Evolutionary conservation across 2,329 filamentous ascomycete genomes (phyloP).

Genomic region (Fusarium chaquense): DNA sequence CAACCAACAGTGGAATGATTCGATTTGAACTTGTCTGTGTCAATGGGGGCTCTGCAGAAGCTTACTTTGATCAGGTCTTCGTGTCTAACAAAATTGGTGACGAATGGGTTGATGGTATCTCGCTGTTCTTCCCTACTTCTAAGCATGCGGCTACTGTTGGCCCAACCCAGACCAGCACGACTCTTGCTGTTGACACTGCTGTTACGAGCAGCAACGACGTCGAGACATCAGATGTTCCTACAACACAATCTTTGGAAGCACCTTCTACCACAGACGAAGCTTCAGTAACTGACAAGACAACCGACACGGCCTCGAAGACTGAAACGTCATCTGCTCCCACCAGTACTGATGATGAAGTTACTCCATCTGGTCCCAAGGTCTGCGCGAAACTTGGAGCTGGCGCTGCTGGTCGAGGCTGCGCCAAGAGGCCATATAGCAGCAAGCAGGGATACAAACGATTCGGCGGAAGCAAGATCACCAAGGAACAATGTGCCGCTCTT

Average conservation of each 20-base stretch:
- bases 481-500: slow-evolving; percentile 37
- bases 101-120: slow-evolving; percentile 34
- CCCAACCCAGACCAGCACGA: slow-evolving; percentile 20
- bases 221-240: background rate
- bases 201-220: background rate
- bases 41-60: slow-evolving; percentile 34
- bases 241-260: background rate
- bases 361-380: slow-evolving; percentile 14
- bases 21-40: slow-evolving; percentile 38
- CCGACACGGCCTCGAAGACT: background rate
- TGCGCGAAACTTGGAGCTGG: slow-evolving; percentile 32
- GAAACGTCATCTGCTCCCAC: slow-evolving; percentile 1
- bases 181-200: slow-evolving; percentile 2
- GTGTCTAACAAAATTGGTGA: slow-evolving; percentile 39
- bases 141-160: slow-evolving; percentile 19
- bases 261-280: background rate
- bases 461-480: slow-evolving; percentile 24
- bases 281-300: background rate
- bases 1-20: slow-evolving; percentile 33
- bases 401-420: slow-evolving; percentile 31
- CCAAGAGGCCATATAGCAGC: slow-evolving; percentile 35
- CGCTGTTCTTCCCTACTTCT: slow-evolving; percentile 31
- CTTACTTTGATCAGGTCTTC: slow-evolving; percentile 45
- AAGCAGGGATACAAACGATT: slow-evolving; percentile 34
- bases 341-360: background rate